phyloP scores from a whole-genome alignment of 225 moss, liverwort and hornwort species.

The Neckera pumila region DNA sequence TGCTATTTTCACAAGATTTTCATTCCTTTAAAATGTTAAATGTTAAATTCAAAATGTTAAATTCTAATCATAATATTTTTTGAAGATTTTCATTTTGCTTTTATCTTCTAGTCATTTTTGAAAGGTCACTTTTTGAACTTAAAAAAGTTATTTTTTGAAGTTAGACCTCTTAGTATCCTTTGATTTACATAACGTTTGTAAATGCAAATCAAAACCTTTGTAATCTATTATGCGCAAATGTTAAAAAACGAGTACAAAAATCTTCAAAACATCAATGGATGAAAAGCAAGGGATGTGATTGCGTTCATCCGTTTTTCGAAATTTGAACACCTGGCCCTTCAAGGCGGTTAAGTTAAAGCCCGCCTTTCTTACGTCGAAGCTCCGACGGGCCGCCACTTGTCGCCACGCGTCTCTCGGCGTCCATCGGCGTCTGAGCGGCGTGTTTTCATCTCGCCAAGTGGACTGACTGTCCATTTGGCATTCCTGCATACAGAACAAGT shows the following conservation, averaged over 20 bases:
- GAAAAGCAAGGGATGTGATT: neutral
- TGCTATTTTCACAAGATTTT: neutral
- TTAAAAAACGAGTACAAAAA: neutral
- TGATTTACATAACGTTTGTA: neutral
- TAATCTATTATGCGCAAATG: neutral
- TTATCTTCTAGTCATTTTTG: neutral
- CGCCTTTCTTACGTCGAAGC: neutral
- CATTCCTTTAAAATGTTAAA: neutral
- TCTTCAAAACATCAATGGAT: neutral
- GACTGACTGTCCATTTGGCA: neutral
- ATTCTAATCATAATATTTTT: neutral
- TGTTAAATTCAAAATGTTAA: neutral
- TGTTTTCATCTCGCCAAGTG: neutral
- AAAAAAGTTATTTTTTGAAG: neutral
- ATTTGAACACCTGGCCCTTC: neutral
- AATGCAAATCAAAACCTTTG: neutral
- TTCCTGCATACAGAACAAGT: neutral
- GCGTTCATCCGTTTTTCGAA: neutral
- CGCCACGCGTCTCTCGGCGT: neutral
- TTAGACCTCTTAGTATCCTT: neutral
- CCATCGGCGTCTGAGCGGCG: neutral
- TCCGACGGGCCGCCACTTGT: neutral
- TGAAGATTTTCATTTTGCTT: neutral
- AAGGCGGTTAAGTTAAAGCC: neutral
- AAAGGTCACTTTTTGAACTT: neutral